Conservation (phyloP, 2,329 filamentous ascomycete genomes). For the Coniochaeta pulveracea region DNA sequence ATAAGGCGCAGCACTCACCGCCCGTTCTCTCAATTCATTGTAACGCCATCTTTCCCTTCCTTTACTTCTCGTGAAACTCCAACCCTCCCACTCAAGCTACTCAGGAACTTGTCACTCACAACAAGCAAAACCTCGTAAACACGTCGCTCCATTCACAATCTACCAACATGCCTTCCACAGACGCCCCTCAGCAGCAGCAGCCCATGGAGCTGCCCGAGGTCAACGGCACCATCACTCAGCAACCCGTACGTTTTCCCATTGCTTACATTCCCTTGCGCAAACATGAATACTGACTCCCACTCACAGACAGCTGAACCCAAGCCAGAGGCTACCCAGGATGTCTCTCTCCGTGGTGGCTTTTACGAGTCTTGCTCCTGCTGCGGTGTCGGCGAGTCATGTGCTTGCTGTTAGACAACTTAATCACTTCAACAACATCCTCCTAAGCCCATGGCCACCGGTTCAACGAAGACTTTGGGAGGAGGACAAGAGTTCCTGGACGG, state of each 20-base stretch:
- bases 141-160: too few species aligned
- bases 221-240: constrained; percentile 15
- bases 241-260: constrained; percentile 16
- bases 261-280: too few species aligned
- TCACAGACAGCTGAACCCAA: constrained; percentile 16
- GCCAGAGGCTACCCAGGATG: constrained; percentile 10
- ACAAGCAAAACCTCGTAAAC: background rate
- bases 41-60: background rate
- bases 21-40: too few species aligned
- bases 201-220: constrained; percentile 17
- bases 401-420: constrained; percentile 16
- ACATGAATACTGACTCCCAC: background rate
- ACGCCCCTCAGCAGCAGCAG: constrained; percentile 16
- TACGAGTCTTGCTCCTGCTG: constrained; percentile 20
- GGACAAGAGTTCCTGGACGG: background rate
- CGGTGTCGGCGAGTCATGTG: constrained; percentile 17
- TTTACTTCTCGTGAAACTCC: background rate
- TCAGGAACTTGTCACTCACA: background rate
- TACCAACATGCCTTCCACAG: constrained; percentile 16
- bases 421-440: background rate
- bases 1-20: too few species aligned
- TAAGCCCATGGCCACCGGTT: background rate
- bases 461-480: background rate
- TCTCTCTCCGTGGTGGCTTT: constrained; percentile 18
- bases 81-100: background rate